Conservation (phyloP, 768 basidiomycete genomes). For the Leccinum barrowsii region DNA sequence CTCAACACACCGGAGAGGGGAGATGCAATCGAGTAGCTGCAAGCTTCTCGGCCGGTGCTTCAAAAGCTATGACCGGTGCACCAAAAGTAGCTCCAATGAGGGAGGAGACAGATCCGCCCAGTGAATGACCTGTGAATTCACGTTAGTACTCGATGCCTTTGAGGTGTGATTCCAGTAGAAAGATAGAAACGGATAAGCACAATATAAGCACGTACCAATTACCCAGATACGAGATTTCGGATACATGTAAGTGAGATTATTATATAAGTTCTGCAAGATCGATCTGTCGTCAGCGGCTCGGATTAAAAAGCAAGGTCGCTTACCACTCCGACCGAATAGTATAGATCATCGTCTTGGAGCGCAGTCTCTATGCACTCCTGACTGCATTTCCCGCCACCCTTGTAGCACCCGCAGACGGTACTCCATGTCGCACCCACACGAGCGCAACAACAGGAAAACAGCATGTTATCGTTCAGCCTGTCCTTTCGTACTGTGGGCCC, state of each 20-base stretch:
- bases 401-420: slow-evolving; percentile 86
- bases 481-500: slow-evolving; percentile 86
- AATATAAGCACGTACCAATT: slow-evolving; percentile 47
- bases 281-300: neutral
- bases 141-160: neutral
- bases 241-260: slow-evolving; percentile 89
- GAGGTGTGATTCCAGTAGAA: neutral
- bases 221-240: slow-evolving; percentile 90
- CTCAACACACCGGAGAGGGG: slow-evolving; percentile 66
- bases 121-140: slow-evolving; percentile 52
- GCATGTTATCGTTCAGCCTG: slow-evolving; percentile 91
- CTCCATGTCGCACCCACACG: slow-evolving; percentile 93
- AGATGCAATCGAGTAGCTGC: slow-evolving; percentile 81
- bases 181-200: slow-evolving; percentile 14
- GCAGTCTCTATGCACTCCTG: slow-evolving; percentile 77
- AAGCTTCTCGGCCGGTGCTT: slow-evolving; percentile 71
- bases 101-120: slow-evolving; percentile 84
- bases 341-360: slow-evolving; percentile 77
- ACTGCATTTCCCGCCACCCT: slow-evolving; percentile 72
- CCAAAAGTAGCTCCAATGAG: slow-evolving; percentile 89
- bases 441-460: slow-evolving; percentile 96
- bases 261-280: slow-evolving; percentile 73
- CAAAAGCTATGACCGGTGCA: slow-evolving; percentile 87
- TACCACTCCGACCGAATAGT: slow-evolving; percentile 84
- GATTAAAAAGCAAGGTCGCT: slow-evolving; percentile 23